Evolutionary conservation across 805 yeast genomes (phyloP).

Genomic region (Candida ovalis): DNA sequence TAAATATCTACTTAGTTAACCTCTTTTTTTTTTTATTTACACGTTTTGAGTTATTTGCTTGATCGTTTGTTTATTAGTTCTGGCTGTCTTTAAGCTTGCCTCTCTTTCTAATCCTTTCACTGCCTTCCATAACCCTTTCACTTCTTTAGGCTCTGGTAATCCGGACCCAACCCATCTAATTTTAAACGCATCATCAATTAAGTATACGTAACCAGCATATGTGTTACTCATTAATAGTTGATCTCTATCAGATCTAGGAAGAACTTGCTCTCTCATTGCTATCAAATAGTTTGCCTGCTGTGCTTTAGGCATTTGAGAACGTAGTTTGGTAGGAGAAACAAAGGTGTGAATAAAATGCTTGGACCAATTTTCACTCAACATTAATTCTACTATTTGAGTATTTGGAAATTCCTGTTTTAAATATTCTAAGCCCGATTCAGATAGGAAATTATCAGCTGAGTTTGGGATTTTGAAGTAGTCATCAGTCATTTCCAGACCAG

Average conservation of each 20-base stretch:
- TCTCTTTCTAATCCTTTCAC: slow-evolving; percentile 59
- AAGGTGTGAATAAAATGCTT: slow-evolving; percentile 63
- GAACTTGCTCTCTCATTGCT: slow-evolving; percentile 50
- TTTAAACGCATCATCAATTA: slow-evolving; percentile 68
- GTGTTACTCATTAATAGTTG: slow-evolving; percentile 64
- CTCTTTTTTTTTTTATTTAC: slow-evolving; percentile 8
- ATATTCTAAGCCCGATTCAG: slow-evolving; percentile 36
- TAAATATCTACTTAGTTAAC: neutral
- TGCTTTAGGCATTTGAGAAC: slow-evolving; percentile 21
- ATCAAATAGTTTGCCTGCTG: slow-evolving; percentile 56
- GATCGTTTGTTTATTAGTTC: neutral
- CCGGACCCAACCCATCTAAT: slow-evolving; percentile 95
- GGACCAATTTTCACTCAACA: slow-evolving; percentile 67
- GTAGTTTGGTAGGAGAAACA: slow-evolving; percentile 40
- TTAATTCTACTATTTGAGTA: slow-evolving; percentile 72
- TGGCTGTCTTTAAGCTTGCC: slow-evolving; percentile 12
- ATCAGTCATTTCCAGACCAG: slow-evolving; percentile 66
- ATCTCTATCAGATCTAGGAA: slow-evolving; percentile 55
- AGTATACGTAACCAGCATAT: slow-evolving; percentile 78
- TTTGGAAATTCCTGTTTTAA: slow-evolving; percentile 43
- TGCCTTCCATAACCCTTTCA: slow-evolving; percentile 58
- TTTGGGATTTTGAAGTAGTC: slow-evolving; percentile 51
- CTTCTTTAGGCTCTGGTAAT: slow-evolving; percentile 64
- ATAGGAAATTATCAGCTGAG: slow-evolving; percentile 38
- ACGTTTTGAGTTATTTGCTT: slow-evolving; percentile 5